A percentile compares a stretch with the other conserved stretches of the same genome.
phyloP scores from a whole-genome alignment of 2,329 filamentous ascomycete species.

The Mycosphaerella sp. region DNA sequence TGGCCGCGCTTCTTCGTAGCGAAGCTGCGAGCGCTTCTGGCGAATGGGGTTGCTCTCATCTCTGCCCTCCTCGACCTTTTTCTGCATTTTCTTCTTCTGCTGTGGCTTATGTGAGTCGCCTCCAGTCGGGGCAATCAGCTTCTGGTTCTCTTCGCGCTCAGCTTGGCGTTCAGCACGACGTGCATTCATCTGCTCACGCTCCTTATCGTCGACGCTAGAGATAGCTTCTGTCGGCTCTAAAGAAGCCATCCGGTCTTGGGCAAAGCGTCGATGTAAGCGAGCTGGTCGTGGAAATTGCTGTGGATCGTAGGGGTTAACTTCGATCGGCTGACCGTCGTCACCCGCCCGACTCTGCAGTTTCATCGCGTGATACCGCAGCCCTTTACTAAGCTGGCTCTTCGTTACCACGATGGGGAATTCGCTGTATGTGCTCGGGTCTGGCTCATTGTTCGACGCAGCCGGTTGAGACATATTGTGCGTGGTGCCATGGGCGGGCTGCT shows the following conservation, averaged over 20 bases:
- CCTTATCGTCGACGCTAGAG: slow-evolving; percentile 55
- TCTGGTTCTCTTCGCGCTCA: slow-evolving; percentile 77
- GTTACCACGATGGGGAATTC: slow-evolving; percentile 73
- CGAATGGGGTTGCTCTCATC: slow-evolving; percentile 71
- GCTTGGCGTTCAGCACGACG: slow-evolving; percentile 72
- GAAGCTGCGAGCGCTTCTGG: slow-evolving; percentile 56
- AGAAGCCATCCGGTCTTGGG: slow-evolving; percentile 53
- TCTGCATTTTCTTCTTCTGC: slow-evolving; percentile 53
- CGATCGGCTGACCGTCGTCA: slow-evolving; percentile 23
- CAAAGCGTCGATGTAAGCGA: slow-evolving; percentile 81
- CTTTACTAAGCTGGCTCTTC: slow-evolving; percentile 71
- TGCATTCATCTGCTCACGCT: slow-evolving; percentile 53
- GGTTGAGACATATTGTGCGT: slow-evolving; percentile 10
- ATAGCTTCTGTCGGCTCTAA: slow-evolving; percentile 29
- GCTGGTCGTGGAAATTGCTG: slow-evolving; percentile 82
- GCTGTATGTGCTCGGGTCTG: slow-evolving; percentile 24
- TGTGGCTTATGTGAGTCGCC: slow-evolving; percentile 53
- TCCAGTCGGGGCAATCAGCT: slow-evolving; percentile 82
- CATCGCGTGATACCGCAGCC: slow-evolving; percentile 80
- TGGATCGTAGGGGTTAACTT: slow-evolving; percentile 64
- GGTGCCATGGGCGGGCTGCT: slow-evolving; percentile 12
- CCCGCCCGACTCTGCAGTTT: slow-evolving; percentile 59
- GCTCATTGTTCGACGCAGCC: slow-evolving; percentile 18
- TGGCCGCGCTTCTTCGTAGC: slow-evolving; percentile 91
- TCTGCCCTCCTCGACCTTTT: slow-evolving; percentile 79